These are phyloP conservation scores for Takakia lepidozioides DNA, from an alignment of 225 moss, liverwort and hornwort genomes.

Conservation along the genomic window DNA sequence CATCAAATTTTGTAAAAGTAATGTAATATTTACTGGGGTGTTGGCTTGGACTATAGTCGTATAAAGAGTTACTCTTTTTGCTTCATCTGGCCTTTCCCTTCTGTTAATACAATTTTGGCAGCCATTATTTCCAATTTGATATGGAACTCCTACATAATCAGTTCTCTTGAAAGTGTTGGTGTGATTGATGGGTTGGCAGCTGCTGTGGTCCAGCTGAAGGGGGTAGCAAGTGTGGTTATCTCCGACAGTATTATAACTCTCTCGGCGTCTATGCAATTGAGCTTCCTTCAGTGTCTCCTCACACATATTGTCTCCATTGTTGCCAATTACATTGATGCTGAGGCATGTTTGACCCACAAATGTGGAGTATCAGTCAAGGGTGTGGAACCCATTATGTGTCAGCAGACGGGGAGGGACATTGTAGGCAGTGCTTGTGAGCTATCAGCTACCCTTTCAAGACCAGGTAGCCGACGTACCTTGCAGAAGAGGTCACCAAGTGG, in stretches of 20 bases:
- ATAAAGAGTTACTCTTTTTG: too few relatives aligned
- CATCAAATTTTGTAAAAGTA: too few relatives aligned
- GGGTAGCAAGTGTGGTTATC: conserved; percentile 16
- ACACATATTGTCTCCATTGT: conserved; percentile 27
- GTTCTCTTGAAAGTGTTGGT: too few relatives aligned
- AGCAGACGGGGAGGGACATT: conserved; percentile 7
- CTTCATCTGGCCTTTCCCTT: too few relatives aligned
- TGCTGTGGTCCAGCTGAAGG: conserved; percentile 35
- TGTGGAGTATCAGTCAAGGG: conserved; percentile 9
- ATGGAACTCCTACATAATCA: too few relatives aligned
- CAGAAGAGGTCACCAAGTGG: conserved; percentile 8
- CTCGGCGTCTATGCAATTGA: conserved; percentile 15
- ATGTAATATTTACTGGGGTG: too few relatives aligned
- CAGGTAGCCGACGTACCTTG: conserved; percentile 4
- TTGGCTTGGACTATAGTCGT: too few relatives aligned
- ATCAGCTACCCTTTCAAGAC: conserved; percentile 1
- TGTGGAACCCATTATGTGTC: conserved; percentile 11
- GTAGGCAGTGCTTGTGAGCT: conserved; percentile 4
- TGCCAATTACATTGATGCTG: conserved; percentile 31
- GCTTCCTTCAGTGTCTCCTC: conserved; percentile 22
- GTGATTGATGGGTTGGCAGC: conserved; percentile 11
- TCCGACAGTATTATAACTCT: conserved; percentile 14
- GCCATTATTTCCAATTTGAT: too few relatives aligned
- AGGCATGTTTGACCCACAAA: conserved; percentile 9
- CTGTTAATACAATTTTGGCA: too few relatives aligned